Evolutionary conservation across 768 basidiomycete species (phyloP).

Genomic region (Tremella yokohamensis): DNA sequence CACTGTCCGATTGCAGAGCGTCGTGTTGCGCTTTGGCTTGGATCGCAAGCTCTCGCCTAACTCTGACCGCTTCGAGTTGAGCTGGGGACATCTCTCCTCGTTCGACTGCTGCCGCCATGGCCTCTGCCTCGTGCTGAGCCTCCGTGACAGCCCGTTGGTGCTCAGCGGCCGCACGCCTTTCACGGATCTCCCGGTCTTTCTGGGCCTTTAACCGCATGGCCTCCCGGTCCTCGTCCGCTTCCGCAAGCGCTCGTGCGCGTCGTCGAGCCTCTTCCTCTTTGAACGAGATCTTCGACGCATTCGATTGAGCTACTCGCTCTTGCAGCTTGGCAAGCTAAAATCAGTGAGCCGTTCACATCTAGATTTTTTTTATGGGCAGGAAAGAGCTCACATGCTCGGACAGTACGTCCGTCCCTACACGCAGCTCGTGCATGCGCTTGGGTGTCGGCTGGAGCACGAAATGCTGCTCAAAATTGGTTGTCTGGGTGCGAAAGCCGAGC

Average conservation of each 20-base stretch:
- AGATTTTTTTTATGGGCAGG: neutral
- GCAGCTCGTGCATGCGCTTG: slow-evolving; percentile 35
- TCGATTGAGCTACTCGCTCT: neutral
- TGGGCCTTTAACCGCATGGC: neutral
- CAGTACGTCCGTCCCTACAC: slow-evolving; percentile 30
- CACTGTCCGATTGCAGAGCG: too few relatives aligned
- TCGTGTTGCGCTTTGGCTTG: too few relatives aligned
- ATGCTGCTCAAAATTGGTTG: slow-evolving; percentile 29
- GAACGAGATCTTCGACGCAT: neutral
- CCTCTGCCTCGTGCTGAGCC: neutral
- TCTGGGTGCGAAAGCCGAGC: slow-evolving; percentile 42
- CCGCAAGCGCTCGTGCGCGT: neutral
- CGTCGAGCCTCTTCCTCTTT: neutral
- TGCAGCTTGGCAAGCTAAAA: neutral
- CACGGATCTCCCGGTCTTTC: neutral
- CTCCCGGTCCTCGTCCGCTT: neutral
- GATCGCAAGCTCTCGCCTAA: neutral
- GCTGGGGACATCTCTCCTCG: neutral
- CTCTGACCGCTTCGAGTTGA: slow-evolving; percentile 2
- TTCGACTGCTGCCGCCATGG: neutral
- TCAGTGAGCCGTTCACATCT: neutral
- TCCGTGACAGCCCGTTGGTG: neutral
- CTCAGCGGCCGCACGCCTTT: slow-evolving; percentile 1
- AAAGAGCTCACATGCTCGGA: slow-evolving; percentile 31
- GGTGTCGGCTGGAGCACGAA: slow-evolving; percentile 26